Evolutionary conservation across 2,329 filamentous ascomycete genomes (phyloP), one percentile per base, ranked within the genome.

Genomic region (Akanthomyces uredinophilus): DNA sequence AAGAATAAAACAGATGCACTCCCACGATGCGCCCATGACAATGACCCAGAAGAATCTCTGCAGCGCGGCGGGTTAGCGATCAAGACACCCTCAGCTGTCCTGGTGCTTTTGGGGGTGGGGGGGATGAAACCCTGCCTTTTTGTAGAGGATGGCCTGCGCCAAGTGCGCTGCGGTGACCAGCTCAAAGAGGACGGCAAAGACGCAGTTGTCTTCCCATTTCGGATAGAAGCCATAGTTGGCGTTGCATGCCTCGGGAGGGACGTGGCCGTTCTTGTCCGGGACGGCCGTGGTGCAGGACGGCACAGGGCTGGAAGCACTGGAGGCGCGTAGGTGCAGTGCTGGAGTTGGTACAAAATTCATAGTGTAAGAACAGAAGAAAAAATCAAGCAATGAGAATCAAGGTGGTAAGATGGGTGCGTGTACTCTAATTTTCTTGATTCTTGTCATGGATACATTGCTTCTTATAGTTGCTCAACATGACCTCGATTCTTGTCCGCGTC

Each of bases 1-100:
- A 53, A 72, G 69, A 10, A 66, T 32, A 59, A 72, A 73, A 27
- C 69, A 70, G 44, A 69, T 37, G 6, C 66, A 70, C 59, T 73
- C 71, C 71, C 71, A 73, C 14, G 67, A 62, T 39, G 68, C 65
- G 11, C 68, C 71, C 71, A 73, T 73, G 53, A 70, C 64, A 18
- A 73, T 72, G 20, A 71, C 70, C 71, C 70, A 74, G 53, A 69
- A 71, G 61, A 71, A 74, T 51, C 60, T 50, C 63, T 66, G 46
- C 14, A 24, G 10, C 5, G 32, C 1, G 18, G 2, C 3, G 1
- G 7, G 41, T 46, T 20, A 58, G 54, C 11, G 53, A 37, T n/a
- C 32, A 37, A 37, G 32, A 10, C 32, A 37, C 32, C 4, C 27
- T 29, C 27, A 29, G 6, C 27, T 29, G 27, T n/a, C n/a, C n/a